phyloP scores from a whole-genome alignment of 345 rosid genomes.

The Populus alba region DNA sequence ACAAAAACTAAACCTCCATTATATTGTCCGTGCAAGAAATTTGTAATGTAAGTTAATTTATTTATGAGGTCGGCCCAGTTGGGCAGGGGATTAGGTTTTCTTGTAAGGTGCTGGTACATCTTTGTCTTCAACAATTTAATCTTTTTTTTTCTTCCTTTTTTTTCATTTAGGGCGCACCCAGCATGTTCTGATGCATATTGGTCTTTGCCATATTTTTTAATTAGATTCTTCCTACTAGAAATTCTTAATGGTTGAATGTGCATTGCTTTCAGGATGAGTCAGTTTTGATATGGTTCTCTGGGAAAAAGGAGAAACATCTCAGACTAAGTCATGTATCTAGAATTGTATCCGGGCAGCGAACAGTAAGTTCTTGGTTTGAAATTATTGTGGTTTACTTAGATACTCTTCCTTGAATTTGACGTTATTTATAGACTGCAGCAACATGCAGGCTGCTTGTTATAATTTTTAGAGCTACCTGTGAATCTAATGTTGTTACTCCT shows the following conservation, averaged over 20 bases:
- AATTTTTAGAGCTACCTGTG: not conserved
- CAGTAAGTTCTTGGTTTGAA: constrained; percentile 58
- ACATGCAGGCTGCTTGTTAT: not conserved
- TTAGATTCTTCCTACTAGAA: not conserved
- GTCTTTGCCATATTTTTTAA: constrained; percentile 4
- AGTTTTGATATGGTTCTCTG: constrained; percentile 93
- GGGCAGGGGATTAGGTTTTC: not conserved
- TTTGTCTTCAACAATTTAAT: not conserved
- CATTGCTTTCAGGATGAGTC: constrained; percentile 79
- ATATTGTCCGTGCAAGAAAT: not conserved
- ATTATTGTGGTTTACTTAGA: not conserved
- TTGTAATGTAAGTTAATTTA: not conserved
- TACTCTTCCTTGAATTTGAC: not conserved
- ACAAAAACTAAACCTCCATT: not conserved
- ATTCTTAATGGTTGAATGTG: constrained; percentile 15
- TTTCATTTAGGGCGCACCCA: not conserved
- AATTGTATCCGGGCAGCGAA: constrained; percentile 94
- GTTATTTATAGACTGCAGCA: not conserved
- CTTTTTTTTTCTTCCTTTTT: not conserved
- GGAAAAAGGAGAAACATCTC: constrained; percentile 88
- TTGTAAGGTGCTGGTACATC: not conserved
- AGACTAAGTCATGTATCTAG: constrained; percentile 83
- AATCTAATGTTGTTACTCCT: not conserved
- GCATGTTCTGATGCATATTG: not conserved
- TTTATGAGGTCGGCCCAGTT: not conserved